Percentiles rank a stretch among this genome's conserved stretches.
phyloP scores from a whole-genome alignment of 1,139 yeast genomes.

The Diutina rugosa region DNA sequence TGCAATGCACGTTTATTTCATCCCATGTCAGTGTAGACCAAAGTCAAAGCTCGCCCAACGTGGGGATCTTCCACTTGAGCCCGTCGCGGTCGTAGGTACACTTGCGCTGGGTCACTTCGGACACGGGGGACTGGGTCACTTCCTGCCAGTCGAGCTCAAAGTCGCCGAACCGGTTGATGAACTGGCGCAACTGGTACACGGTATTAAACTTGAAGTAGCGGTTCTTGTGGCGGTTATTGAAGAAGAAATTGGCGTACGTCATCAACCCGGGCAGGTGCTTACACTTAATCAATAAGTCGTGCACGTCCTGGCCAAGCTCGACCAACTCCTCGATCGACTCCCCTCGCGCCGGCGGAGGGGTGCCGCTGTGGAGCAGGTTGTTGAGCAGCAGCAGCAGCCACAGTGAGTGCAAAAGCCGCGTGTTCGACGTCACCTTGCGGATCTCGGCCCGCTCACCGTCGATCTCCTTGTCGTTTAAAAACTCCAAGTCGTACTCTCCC shows the following conservation, averaged over 20 bases:
- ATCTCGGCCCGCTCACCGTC: background rate
- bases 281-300: background rate
- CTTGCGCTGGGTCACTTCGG: slow-evolving; percentile 4
- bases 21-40: background rate
- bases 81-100: slow-evolving; percentile 29
- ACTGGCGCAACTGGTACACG: slow-evolving; percentile 32
- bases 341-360: background rate
- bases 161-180: slow-evolving; percentile 30
- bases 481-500: background rate
- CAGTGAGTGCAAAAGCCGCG: background rate
- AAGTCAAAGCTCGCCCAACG: slow-evolving; percentile 11
- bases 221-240: slow-evolving; percentile 19
- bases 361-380: background rate
- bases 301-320: slow-evolving; percentile 1
- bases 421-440: background rate
- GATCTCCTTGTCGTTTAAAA: background rate
- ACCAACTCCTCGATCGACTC: background rate
- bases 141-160: slow-evolving; percentile 18
- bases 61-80: slow-evolving; percentile 40
- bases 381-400: slow-evolving; percentile 3
- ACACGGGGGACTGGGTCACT: background rate
- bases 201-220: slow-evolving; percentile 35
- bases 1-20: background rate
- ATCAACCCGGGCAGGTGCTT: slow-evolving; percentile 2
- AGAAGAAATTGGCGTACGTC: slow-evolving; percentile 23